These are phyloP conservation scores for Rhizopus delemar DNA, from an alignment of 371 early-diverging fungal species.

Conservation along the genomic window DNA sequence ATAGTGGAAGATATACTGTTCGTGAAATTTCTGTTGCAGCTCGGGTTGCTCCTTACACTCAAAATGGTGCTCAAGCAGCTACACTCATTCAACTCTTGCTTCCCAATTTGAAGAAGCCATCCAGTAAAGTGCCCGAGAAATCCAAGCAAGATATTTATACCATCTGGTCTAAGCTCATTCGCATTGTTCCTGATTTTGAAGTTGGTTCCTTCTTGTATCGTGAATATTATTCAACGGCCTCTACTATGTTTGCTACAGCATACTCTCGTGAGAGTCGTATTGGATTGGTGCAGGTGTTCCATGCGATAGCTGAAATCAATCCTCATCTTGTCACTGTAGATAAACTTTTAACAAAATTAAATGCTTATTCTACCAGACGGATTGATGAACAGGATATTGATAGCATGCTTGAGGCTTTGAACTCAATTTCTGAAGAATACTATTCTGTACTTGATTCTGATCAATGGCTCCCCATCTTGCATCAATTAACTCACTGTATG, in stretches of 20 bases:
- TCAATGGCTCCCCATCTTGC: conserved; percentile 91
- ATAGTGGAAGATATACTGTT: conserved; percentile 60
- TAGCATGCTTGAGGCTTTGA: conserved; percentile 76
- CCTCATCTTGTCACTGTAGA: conserved; percentile 54
- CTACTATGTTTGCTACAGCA: conserved; percentile 62
- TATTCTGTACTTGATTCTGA: conserved; percentile 59
- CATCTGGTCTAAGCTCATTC: conserved; percentile 73
- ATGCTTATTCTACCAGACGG: conserved; percentile 71
- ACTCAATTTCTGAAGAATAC: conserved; percentile 65
- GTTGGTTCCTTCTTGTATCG: conserved; percentile 42
- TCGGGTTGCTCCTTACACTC: conserved; percentile 72
- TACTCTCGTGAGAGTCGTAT: conserved; percentile 58
- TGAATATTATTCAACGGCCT: conserved; percentile 61
- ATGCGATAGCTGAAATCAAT: conserved; percentile 66
- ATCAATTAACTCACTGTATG: conserved; percentile 79
- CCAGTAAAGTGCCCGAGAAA: conserved; percentile 71
- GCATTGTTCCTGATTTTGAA: conserved; percentile 56
- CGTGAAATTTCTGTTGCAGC: conserved; percentile 83
- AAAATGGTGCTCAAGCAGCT: conserved; percentile 64
- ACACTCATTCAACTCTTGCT: conserved; percentile 77
- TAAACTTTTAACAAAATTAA: conserved; percentile 68
- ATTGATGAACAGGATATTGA: conserved; percentile 92
- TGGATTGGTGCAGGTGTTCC: conserved; percentile 65
- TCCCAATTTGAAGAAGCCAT: conserved; percentile 77
- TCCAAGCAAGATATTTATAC: conserved; percentile 83